phyloP scores from a whole-genome alignment of 805 yeast genomes.

The Cyberlindnera sargentensis region DNA sequence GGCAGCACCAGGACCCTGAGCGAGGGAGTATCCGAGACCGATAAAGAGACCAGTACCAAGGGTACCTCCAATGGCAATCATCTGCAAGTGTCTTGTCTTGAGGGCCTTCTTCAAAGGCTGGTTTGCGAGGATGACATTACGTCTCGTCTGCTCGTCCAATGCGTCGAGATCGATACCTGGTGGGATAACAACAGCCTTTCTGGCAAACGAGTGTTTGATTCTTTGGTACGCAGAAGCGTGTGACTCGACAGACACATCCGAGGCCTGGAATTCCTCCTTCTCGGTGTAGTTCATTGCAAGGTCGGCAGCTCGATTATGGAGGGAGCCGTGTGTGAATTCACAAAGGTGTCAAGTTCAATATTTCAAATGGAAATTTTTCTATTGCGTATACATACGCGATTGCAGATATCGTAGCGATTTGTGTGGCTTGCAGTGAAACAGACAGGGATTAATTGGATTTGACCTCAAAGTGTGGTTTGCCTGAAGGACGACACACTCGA shows the following conservation, averaged over 20 bases:
- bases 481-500: too few relatives aligned
- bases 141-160: slow-evolving; percentile 18
- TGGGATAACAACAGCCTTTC: slow-evolving; percentile 15
- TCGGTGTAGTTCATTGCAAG: not conserved
- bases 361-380: too few relatives aligned
- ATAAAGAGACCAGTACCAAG: slow-evolving; percentile 68
- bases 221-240: not conserved
- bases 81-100: slow-evolving; percentile 53
- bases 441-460: too few relatives aligned
- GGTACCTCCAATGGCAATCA: slow-evolving; percentile 67
- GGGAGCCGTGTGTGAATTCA: too few relatives aligned
- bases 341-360: too few relatives aligned
- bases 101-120: slow-evolving; percentile 28
- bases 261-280: not conserved
- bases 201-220: slow-evolving; percentile 18
- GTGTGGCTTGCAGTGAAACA: too few relatives aligned
- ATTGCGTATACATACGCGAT: too few relatives aligned
- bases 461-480: too few relatives aligned
- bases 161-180: slow-evolving; percentile 14
- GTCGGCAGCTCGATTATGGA: too few relatives aligned
- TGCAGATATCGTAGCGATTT: too few relatives aligned
- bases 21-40: slow-evolving; percentile 54
- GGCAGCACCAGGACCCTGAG: slow-evolving; percentile 60
- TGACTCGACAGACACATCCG: not conserved
- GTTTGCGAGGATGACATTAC: slow-evolving; percentile 30